Base-by-base conservation (phyloP, 2,329 filamentous ascomycete species). In the Phyllosticta citrichinensis region DNA sequence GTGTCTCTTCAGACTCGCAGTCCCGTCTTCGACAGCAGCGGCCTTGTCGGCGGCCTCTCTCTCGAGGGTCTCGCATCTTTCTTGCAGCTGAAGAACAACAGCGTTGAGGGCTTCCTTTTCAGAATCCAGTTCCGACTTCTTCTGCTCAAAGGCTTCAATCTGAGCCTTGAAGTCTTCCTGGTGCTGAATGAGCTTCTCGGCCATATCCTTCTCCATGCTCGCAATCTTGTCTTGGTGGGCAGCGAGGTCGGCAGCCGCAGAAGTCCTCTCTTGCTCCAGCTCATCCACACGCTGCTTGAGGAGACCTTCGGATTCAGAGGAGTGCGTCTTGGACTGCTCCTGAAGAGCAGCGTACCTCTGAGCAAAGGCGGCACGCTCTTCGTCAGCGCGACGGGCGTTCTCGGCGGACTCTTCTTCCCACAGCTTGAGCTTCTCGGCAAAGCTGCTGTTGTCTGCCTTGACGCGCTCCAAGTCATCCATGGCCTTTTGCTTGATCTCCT, bases 31-130 rank as follows among this genome's bases (percentile, higher is more conserved):
- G 17, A 61, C 54, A 25, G 55, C 53, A 9, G 54, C 54, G 17
- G 59, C 59, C 55, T 61, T 61, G n/a, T 61, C 59, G 19, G 30
- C 27, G 6, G 59, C 59, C 5, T 61, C 59, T 35, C 20, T 56
- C 35, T 60, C 58, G n/a, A 60, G 53, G 14, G 50, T 54, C 10
- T 52, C 58, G 10, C 40, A 25, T 47, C 52, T 56, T 14, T 60
- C 53, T 52, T 60, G 58, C n/a, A 60, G 52, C 17, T 56, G 22
- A 14, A 54, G 14, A 19, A 54, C 55, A 14, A 56, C 55, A 6
- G 58, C 25, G 19, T 56, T 53, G 35, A 60, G 55, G 25, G 58
- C 40, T 27, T 60, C 53, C 27, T 60, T 60, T 47, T 60, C 58
- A 19, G 53, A 14, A 14, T 60, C 58, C 19, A 60, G 55, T 20